Evolutionary conservation across 1,284 basidiomycete genomes (phyloP).

Genomic region (Fomitiporia mediterranea): DNA sequence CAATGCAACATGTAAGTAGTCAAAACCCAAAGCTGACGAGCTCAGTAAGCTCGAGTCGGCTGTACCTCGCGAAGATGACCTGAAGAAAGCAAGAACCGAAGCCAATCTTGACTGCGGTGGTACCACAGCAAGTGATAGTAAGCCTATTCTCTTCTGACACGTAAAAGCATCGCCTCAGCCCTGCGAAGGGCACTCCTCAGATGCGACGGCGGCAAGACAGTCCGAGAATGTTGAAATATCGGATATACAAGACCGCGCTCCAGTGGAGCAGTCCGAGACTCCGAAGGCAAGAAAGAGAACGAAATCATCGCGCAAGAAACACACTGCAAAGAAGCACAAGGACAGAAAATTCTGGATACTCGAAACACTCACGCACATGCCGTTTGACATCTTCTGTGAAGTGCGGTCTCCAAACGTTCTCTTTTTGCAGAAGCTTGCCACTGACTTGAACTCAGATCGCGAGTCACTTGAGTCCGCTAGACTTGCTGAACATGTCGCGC

Average conservation of each 20-base stretch:
- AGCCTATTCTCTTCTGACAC: not conserved
- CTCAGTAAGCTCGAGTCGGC: too few relatives aligned
- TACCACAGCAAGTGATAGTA: too few relatives aligned
- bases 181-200: not conserved
- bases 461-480: slow-evolving; percentile 15
- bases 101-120: too few relatives aligned
- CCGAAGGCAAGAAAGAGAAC: not conserved
- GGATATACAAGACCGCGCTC: not conserved
- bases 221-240: not conserved
- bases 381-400: slow-evolving; percentile 30
- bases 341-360: slow-evolving; percentile 10
- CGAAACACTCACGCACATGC: slow-evolving; percentile 23
- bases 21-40: too few relatives aligned
- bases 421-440: not conserved
- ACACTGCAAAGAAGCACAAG: slow-evolving; percentile 12
- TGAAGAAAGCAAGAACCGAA: too few relatives aligned
- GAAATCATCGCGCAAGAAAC: not conserved
- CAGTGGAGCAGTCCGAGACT: not conserved
- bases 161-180: too few relatives aligned
- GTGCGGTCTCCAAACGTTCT: slow-evolving; percentile 8
- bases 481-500: slow-evolving; percentile 21
- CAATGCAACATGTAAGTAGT: too few relatives aligned
- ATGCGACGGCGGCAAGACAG: not conserved
- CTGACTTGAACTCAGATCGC: not conserved
- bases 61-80: too few relatives aligned